Evolutionary conservation across 225 moss, liverwort and hornwort species (phyloP), one percentile per base, ranked within the genome.

Genomic region (Ulota crispa): DNA sequence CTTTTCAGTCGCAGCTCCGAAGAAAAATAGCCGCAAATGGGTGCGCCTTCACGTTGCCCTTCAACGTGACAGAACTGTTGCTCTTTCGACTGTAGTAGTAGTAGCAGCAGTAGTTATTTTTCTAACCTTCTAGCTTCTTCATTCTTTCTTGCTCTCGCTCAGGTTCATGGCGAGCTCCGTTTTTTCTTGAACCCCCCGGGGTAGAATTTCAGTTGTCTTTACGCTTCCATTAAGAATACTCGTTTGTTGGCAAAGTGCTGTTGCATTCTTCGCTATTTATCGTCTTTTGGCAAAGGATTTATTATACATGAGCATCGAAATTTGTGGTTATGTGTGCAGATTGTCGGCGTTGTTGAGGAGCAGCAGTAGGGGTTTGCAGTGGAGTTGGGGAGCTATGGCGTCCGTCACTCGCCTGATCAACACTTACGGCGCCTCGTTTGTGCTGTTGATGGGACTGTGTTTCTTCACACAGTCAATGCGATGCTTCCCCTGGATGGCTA

Each of bases 401-500:
- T 64, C 82, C 71, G 23, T 84, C 28, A 56, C 68, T 28, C 84
- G 82, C 20, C 56, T 89, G 86, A 76, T 19, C 50, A 23, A 64
- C 55, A 90, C 87, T 12, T 94, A 93, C 27, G 94, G 94, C 0
- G 18, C 78, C 37, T 86, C 94, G 31, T 93, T 94, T 73, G 76
- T 93, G 86, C 5, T 64, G 23, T 62, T 94, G 83, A 69, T 94
- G 62, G 83, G 83, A 5, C 83, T 94, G 32, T 91, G 93, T 24
- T 94, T 90, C 85, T 86, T 86, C 42, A 84, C 85, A 2, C 93
- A 93, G 61, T 90, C 91, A 19, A 86, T 94, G 60, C 81, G 94
- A 27, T 91, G 94, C 73, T 94, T 94, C 37, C 94, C 94, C 16
- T 94, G 94, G 94, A 89, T 94, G 71, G 94, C 90, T 4, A 93